Evolutionary conservation across 257 asterid species (phyloP).

Genomic region (Fraxinus americana): DNA sequence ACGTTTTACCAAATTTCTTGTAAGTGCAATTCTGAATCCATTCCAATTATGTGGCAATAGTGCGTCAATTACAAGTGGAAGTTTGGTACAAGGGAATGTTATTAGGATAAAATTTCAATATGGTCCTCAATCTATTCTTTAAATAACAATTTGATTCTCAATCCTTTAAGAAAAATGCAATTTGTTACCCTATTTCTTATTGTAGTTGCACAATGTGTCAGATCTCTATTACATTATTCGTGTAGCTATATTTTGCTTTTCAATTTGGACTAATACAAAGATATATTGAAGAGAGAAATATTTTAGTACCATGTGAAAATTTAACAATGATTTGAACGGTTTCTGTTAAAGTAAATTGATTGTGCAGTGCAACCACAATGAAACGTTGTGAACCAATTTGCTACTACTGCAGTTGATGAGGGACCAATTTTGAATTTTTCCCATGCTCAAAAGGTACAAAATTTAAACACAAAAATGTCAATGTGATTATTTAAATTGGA

Average conservation of each 20-base stretch:
- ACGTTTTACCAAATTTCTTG: conserved; percentile 30
- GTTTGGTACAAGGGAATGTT: not conserved
- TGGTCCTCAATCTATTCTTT: not conserved
- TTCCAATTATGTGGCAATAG: not conserved
- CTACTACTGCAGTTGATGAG: not conserved
- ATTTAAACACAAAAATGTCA: not conserved
- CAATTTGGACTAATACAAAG: not conserved
- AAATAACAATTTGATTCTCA: not conserved
- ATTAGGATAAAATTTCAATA: not conserved
- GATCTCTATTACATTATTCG: not conserved
- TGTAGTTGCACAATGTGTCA: not conserved
- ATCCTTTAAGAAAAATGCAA: not conserved
- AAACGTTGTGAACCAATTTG: not conserved
- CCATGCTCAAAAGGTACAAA: not conserved
- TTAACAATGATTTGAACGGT: not conserved
- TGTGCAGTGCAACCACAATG: not conserved
- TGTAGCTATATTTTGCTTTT: not conserved
- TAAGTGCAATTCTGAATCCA: not conserved
- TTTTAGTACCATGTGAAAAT: not conserved
- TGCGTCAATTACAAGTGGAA: not conserved
- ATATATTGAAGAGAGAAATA: not conserved
- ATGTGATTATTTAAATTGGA: not conserved
- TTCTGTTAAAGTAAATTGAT: not conserved
- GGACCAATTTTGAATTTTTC: not conserved
- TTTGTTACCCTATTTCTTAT: not conserved